Base-by-base conservation (phyloP, 2,329 filamentous ascomycete species). In the Dryadomyces quercivorus region DNA sequence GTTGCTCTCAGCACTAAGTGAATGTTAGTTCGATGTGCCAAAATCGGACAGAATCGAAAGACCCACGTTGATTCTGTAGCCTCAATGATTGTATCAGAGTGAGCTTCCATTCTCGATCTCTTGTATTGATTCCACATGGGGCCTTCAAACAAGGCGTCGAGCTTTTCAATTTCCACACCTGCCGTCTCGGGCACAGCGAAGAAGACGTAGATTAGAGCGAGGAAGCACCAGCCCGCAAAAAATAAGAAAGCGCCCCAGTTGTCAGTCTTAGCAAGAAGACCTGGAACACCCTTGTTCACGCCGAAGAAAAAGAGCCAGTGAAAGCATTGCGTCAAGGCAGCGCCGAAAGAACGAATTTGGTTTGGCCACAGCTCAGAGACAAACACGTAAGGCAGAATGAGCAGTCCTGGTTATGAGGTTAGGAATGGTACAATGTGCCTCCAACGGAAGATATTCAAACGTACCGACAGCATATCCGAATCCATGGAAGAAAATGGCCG, bases 351-450 rank as follows among this genome's bases (percentile, higher is more conserved):
- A 0, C 72, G 68, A 51, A 75, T 68, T 3, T 66, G 66, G 55
- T 73, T 73, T 1, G 73, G 72, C 65, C 70, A 75, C 0, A 74
- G 60, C 54, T 75, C 72, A 1, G 65, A 66, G 4, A 68, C 69
- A 52, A 75, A 72, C 5, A 75, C 64, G 51, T 73, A 75, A 0
- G 72, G 72, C 1, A 75, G 66, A 34, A 69, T 64, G 1, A 70
- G 52, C 0, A 67, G 56, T 18, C 56, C 36, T 40, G 36, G 36
- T 12, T 12, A 16, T 40, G 3, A 15, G 36, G 26, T 31, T 31
- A 31, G 26, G 26, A 8, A 31, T 31, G n/a, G n/a, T n/a, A n/a
- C n/a, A n/a, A n/a, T n/a, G n/a, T 31, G 26, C 26, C 26, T 31
- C 8, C 8, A 8, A 31, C 4, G 26, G 4, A 31, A 8, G 26